Conservation (phyloP, 805 yeast species). For the Teunomyces aglyptinius region DNA sequence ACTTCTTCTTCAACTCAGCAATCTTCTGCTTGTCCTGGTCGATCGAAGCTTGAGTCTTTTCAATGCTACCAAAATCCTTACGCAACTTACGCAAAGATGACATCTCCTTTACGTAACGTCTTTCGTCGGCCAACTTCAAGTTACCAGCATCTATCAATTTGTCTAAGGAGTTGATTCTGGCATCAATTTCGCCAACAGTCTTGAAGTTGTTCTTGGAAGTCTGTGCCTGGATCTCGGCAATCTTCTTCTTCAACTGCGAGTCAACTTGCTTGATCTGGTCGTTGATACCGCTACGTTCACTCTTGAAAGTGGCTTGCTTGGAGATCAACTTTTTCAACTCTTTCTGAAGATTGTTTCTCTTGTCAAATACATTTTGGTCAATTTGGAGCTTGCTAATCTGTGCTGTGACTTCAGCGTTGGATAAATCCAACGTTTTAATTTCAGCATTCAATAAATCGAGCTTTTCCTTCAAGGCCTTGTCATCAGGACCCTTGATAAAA, state of each 20-base stretch:
- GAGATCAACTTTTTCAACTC: conserved; percentile 42
- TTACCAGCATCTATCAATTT: conserved; percentile 72
- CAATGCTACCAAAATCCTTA: conserved; percentile 72
- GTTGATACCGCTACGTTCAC: conserved; percentile 50
- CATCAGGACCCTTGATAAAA: conserved; percentile 75
- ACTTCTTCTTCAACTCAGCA: conserved; percentile 66
- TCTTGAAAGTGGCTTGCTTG: conserved; percentile 49
- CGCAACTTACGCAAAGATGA: conserved; percentile 75
- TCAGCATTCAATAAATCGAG: conserved; percentile 55
- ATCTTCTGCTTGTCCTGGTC: conserved; percentile 77
- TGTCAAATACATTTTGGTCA: conserved; percentile 29
- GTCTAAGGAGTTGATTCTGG: conserved; percentile 65
- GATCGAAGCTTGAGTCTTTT: conserved; percentile 71
- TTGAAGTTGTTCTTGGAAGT: conserved; percentile 71
- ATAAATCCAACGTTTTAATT: conserved; percentile 59
- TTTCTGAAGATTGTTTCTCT: conserved; percentile 32
- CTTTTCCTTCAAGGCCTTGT: conserved; percentile 57
- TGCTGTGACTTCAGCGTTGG: conserved; percentile 49
- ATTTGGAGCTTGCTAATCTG: conserved; percentile 47
- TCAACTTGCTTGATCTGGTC: conserved; percentile 76
- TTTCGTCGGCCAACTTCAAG: conserved; percentile 87
- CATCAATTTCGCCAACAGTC: conserved; percentile 65
- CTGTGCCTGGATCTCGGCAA: conserved; percentile 67
- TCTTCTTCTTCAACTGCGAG: conserved; percentile 66
- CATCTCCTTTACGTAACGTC: conserved; percentile 80